Percentiles rank a stretch among this genome's conserved stretches.
Conservation (phyloP, 164 flowering plant species). For the Magnolia sinica region DNA sequence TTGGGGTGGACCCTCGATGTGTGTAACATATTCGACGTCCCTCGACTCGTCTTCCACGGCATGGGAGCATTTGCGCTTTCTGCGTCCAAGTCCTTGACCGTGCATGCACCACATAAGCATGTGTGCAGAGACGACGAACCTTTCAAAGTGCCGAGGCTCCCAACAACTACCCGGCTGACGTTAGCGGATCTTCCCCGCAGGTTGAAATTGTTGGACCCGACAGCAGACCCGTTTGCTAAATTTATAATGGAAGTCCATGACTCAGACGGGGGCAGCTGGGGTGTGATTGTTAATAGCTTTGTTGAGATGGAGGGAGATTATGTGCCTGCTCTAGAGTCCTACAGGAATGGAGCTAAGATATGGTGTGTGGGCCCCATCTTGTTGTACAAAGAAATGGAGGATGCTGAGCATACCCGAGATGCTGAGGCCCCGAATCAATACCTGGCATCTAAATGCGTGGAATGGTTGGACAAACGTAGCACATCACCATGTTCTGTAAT, state of each 20-base stretch:
- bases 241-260: constrained; percentile 4
- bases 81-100: not conserved
- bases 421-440: not conserved
- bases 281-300: constrained; percentile 29
- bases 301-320: constrained; percentile 25
- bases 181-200: constrained; percentile 14
- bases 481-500: not conserved
- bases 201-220: not conserved
- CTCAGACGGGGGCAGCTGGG: constrained; percentile 20
- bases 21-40: constrained; percentile 23
- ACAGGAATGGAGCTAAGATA: constrained; percentile 8
- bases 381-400: not conserved
- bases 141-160: constrained; percentile 10
- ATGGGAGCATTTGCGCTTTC: constrained; percentile 37
- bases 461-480: constrained; percentile 20
- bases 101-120: not conserved
- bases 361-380: constrained; percentile 34
- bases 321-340: constrained; percentile 17
- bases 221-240: not conserved
- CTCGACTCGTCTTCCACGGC: constrained; percentile 37
- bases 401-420: not conserved
- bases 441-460: not conserved
- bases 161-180: constrained; percentile 8
- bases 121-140: not conserved
- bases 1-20: constrained; percentile 27